Evolutionary conservation across 2,329 filamentous ascomycete genomes (phyloP).

Genomic region (Capronia coronata): DNA sequence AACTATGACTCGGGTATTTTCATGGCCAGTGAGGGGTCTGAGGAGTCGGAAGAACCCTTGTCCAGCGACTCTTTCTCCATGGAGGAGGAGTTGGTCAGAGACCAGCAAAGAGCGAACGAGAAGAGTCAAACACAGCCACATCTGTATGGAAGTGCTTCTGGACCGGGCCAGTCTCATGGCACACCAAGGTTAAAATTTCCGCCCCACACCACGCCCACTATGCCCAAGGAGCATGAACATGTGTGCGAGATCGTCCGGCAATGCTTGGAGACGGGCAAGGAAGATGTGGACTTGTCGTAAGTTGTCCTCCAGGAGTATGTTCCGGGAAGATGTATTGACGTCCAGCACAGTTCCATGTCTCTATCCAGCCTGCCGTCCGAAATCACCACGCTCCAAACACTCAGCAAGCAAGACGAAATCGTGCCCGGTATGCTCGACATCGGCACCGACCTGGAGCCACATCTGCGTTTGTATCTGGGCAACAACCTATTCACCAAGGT

Average conservation of each 20-base stretch:
- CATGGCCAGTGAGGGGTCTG: conserved; percentile 44
- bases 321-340: too few species aligned
- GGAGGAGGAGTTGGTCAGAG: conserved; percentile 34
- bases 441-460: conserved; percentile 33
- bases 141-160: not conserved
- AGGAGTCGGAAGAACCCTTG: conserved; percentile 36
- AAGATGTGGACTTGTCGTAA: conserved; percentile 43
- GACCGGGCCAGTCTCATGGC: not conserved
- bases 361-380: conserved; percentile 18
- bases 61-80: conserved; percentile 36
- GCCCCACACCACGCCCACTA: not conserved
- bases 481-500: conserved; percentile 38
- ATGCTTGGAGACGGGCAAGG: conserved; percentile 40
- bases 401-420: conserved; percentile 26
- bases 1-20: conserved; percentile 44
- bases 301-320: conserved; percentile 17
- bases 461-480: conserved; percentile 40
- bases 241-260: conserved; percentile 36
- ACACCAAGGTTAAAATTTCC: conserved; percentile 8
- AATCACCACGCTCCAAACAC: conserved; percentile 16
- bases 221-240: conserved; percentile 31
- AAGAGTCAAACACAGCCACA: conserved; percentile 3
- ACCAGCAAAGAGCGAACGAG: conserved; percentile 19
- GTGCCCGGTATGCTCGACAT: conserved; percentile 24
- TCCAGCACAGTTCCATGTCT: conserved; percentile 13